Conservation (phyloP, 805 yeast genomes). For the Teunomyces cretensis region DNA sequence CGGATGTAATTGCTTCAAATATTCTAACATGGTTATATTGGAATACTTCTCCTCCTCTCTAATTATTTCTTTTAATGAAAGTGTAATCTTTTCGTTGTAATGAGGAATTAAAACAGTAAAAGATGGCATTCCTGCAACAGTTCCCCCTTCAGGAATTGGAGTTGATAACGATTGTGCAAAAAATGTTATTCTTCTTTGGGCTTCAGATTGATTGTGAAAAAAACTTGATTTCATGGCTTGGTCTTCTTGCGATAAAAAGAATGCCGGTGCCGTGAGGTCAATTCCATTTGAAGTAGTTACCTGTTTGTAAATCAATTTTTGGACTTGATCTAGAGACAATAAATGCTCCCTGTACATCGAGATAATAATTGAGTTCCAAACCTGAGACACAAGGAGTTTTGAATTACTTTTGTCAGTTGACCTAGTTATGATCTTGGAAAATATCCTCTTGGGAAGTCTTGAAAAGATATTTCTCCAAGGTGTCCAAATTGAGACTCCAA, state of each 20-base stretch:
- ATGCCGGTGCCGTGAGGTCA: constrained; percentile 65
- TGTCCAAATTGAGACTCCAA: constrained; percentile 83
- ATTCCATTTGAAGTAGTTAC: constrained; percentile 30
- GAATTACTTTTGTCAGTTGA: constrained; percentile 39
- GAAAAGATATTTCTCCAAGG: constrained; percentile 86
- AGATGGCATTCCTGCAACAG: constrained; percentile 70
- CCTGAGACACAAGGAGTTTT: constrained; percentile 36
- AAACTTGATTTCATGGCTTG: constrained; percentile 58
- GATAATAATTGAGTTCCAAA: constrained; percentile 84
- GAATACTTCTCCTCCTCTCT: constrained; percentile 67
- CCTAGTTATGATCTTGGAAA: constrained; percentile 62
- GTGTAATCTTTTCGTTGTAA: constrained; percentile 76
- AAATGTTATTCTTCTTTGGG: constrained; percentile 78
- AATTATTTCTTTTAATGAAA: constrained; percentile 76
- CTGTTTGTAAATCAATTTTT: constrained; percentile 60
- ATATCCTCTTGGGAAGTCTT: constrained; percentile 72
- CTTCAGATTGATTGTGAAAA: constrained; percentile 67
- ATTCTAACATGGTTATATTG: constrained; percentile 54
- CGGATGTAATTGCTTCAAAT: constrained; percentile 55
- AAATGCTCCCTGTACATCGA: constrained; percentile 83
- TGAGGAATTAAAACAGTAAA: constrained; percentile 87
- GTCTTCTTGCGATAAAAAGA: constrained; percentile 82
- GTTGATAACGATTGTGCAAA: constrained; percentile 89
- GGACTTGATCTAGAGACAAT: constrained; percentile 70
- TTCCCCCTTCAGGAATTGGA: constrained; percentile 73